Percentiles rank a stretch among this genome's conserved stretches.
phyloP scores from a whole-genome alignment of 176 grass and related monocot genomes.

The Puccinellia tenuiflora region DNA sequence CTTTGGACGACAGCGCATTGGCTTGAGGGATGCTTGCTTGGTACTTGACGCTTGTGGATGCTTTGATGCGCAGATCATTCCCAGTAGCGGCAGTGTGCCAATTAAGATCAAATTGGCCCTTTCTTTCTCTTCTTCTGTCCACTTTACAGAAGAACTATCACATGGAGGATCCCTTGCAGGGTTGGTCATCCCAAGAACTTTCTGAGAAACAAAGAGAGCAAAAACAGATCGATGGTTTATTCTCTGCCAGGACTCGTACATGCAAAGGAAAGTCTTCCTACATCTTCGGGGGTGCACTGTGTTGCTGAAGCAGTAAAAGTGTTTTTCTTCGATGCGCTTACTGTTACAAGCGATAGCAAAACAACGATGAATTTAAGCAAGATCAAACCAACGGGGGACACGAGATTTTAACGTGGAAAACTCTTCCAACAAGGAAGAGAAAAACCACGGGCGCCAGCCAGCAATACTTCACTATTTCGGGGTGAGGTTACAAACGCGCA shows the following conservation, averaged over 20 bases:
- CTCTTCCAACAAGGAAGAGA: no score
- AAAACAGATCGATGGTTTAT: not conserved
- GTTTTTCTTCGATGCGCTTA: not conserved
- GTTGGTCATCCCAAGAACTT: constrained; percentile 12
- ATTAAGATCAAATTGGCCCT: not conserved
- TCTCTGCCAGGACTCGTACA: not conserved
- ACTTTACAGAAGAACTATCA: constrained; percentile 22
- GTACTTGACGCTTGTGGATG: no score
- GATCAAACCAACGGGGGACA: no score
- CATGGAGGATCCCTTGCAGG: constrained; percentile 12
- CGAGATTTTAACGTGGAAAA: no score
- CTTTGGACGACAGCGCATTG: not conserved
- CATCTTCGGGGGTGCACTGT: not conserved
- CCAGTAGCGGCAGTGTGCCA: not conserved
- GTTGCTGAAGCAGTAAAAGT: not conserved
- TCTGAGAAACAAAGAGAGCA: not conserved
- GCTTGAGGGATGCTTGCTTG: no score
- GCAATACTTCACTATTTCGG: no score
- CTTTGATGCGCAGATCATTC: not conserved
- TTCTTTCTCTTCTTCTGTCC: not conserved
- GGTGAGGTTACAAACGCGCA: no score
- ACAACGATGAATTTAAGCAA: no score
- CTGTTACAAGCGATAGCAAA: no score
- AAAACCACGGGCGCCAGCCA: no score
- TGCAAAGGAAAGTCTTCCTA: not conserved